Percentiles rank a stretch among this genome's conserved stretches.
These are phyloP conservation scores for Pterocarpus santalinus DNA, from an alignment of 306 rosid genomes.

Conservation along the genomic window DNA sequence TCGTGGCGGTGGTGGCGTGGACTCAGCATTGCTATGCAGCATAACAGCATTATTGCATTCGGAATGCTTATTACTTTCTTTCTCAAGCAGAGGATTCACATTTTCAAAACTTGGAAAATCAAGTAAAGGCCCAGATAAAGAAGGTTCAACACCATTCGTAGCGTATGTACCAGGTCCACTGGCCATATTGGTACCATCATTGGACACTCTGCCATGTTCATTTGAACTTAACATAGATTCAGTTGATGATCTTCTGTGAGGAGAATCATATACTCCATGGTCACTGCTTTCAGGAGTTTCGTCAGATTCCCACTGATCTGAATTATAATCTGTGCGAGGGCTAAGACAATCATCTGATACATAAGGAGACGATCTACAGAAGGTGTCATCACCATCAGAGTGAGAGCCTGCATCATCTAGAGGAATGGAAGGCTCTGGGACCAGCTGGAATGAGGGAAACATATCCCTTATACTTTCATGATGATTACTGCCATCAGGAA, in stretches of 20 bases:
- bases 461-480: constrained; percentile 65
- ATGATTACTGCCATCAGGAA: constrained; percentile 77
- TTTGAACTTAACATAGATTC: constrained; percentile 58
- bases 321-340: constrained; percentile 71
- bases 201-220: constrained; percentile 49
- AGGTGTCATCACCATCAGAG: constrained; percentile 88
- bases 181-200: constrained; percentile 50
- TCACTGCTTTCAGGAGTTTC: constrained; percentile 65
- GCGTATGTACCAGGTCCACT: constrained; percentile 44
- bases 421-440: constrained; percentile 73
- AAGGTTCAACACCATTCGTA: constrained; percentile 57
- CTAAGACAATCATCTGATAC: constrained; percentile 80
- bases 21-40: constrained; percentile 48
- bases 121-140: constrained; percentile 64
- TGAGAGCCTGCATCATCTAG: constrained; percentile 69
- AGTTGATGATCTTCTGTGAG: constrained; percentile 58
- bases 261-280: constrained; percentile 60
- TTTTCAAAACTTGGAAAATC: constrained; percentile 83
- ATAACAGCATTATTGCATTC: constrained; percentile 44
- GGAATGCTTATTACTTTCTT: constrained; percentile 50
- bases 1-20: constrained; percentile 63
- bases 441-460: constrained; percentile 91
- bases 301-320: constrained; percentile 90
- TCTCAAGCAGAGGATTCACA: constrained; percentile 56
- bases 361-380: constrained; percentile 90